A percentile compares a stretch with the other conserved stretches of the same genome.
Conservation (phyloP, 2,329 filamentous ascomycete species). For the Tolypocladium album region DNA sequence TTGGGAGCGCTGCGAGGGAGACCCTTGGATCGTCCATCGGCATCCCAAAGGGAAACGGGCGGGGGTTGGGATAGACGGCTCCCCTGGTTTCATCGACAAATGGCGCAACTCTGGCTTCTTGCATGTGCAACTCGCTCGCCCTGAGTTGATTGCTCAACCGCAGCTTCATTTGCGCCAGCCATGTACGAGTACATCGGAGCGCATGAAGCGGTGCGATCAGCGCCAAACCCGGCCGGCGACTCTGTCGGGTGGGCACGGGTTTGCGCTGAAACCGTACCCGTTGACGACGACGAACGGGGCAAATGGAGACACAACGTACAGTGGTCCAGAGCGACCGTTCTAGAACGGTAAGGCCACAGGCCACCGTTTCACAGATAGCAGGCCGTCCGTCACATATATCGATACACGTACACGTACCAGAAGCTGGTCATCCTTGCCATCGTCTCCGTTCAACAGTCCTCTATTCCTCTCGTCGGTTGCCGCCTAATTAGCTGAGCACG, state of each 20-base stretch:
- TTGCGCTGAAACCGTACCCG: neutral
- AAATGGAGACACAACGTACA: neutral
- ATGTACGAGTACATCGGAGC: neutral
- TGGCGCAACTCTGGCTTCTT: neutral
- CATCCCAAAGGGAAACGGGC: neutral
- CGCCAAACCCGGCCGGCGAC: neutral
- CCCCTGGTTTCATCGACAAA: neutral
- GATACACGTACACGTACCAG: no score
- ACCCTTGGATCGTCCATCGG: neutral
- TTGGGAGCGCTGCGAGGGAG: neutral
- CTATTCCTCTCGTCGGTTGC: no score
- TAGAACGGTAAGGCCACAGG: neutral
- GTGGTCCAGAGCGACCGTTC: neutral
- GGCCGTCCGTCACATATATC: no score
- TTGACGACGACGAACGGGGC: no score
- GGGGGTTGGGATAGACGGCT: neutral
- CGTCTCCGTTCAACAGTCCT: no score
- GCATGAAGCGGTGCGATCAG: neutral
- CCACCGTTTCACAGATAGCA: neutral
- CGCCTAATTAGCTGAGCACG: no score
- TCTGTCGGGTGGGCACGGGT: neutral
- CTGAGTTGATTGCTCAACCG: neutral
- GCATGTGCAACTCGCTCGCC: neutral
- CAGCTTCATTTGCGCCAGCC: neutral
- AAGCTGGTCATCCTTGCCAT: neutral